These are phyloP conservation scores for Dichotomocladium elegans DNA, from an alignment of 371 early-diverging fungal species.

Conservation along the genomic window DNA sequence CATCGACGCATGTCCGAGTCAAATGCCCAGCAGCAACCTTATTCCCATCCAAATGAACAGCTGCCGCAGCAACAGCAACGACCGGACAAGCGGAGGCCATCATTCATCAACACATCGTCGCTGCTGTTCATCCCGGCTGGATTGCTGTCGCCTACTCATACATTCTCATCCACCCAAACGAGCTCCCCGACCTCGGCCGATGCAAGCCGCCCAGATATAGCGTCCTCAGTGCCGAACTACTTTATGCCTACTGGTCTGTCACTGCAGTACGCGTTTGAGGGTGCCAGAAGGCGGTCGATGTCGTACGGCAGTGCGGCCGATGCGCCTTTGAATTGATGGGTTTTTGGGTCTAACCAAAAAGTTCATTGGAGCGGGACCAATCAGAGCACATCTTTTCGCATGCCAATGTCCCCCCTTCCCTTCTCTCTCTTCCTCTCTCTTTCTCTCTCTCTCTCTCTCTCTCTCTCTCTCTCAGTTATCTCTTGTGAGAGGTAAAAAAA, in stretches of 20 bases:
- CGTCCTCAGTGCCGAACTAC: constrained; percentile 14
- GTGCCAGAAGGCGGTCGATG: constrained; percentile 50
- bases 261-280: constrained; percentile 47
- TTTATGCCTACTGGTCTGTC: constrained; percentile 50
- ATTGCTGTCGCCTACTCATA: constrained; percentile 16
- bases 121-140: constrained; percentile 21
- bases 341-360: not conserved
- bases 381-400: not conserved
- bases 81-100: constrained; percentile 7
- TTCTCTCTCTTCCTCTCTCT: not conserved
- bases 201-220: constrained; percentile 4
- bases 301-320: constrained; percentile 25
- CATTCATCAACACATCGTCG: constrained; percentile 12
- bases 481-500: not conserved
- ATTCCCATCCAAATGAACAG: too few relatives aligned
- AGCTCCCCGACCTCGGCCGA: constrained; percentile 8
- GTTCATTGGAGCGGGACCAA: not conserved
- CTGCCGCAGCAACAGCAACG: constrained; percentile 8
- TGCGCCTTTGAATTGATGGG: not conserved
- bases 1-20: constrained; percentile 38
- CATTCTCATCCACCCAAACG: constrained; percentile 13
- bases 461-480: not conserved
- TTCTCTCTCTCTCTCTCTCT: not conserved
- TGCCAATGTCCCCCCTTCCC: not conserved
- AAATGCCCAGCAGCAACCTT: constrained; percentile 1